Percentiles rank a stretch among this genome's conserved stretches.
Evolutionary conservation across 2,329 filamentous ascomycete species (phyloP).

Genomic region (Venturia aucupariae): DNA sequence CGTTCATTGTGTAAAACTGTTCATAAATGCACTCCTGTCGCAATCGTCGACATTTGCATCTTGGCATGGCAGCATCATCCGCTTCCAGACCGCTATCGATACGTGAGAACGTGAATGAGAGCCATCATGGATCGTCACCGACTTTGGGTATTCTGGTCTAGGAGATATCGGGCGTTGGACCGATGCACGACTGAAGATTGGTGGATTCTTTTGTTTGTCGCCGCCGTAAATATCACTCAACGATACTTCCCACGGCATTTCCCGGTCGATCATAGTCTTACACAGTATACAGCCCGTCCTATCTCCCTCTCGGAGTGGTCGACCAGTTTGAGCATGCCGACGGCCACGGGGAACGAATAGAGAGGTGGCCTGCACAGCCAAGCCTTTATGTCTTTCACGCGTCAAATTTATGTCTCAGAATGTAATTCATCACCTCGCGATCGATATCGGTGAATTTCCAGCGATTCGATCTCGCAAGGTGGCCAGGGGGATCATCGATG

Average conservation of each 20-base stretch:
- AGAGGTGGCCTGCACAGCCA: not conserved
- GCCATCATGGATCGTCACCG: not conserved
- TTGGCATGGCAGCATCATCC: not conserved
- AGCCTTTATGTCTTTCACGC: no score
- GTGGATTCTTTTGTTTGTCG: not conserved
- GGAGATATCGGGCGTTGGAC: not conserved
- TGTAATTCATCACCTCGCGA: not conserved
- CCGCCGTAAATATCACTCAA: not conserved
- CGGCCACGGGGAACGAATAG: not conserved
- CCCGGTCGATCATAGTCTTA: not conserved
- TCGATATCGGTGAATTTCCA: not conserved
- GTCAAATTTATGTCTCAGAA: not conserved
- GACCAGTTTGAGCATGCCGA: not conserved
- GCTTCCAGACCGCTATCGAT: not conserved
- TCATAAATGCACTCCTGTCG: not conserved
- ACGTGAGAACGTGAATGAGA: not conserved
- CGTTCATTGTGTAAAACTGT: not conserved
- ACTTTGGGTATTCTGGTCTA: not conserved
- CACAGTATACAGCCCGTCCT: no score
- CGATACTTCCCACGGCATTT: not conserved
- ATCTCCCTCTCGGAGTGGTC: not conserved
- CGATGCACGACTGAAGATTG: not conserved
- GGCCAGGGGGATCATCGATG: not conserved
- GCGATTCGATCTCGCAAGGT: no score
- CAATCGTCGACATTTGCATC: not conserved